Base-by-base conservation (phyloP, 176 grass and related monocot genomes). In the Panicum miliaceum region DNA sequence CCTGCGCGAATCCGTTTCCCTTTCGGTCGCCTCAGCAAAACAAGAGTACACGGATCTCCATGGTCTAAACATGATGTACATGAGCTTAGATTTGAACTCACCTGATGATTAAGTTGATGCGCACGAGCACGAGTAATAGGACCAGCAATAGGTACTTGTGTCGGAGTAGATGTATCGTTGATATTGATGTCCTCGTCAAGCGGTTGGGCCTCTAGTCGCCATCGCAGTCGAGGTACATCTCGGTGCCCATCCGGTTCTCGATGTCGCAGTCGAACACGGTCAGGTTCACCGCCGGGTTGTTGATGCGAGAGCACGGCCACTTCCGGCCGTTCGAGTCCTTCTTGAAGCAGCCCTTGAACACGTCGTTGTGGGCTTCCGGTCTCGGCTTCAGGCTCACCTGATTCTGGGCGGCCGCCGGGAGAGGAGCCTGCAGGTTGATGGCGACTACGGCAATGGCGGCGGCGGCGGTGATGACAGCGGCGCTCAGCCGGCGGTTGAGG, bases 211-310 rank as follows among this genome's bases (percentile, higher is more conserved):
- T 15, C n/a, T 6, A 4, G 15, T 57, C 62, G 23, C 65, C 46
- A 1, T 54, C 37, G 47, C 73, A 78, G 38, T 62, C 20, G 4
- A 77, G 12, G 56, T 19, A 25, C 38, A 78, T 63, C 7, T 45
- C 11, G 6, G 9, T 51, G 15, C 82, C 27, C 82, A 84, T 37
- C 12, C n/a, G 82, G 71, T 76, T 75, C 82, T 84, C 71, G 58
- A 84, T 29, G 5, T 35, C 12, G 82, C 71, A 84, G 5, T 25
- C 43, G 60, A 84, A 84, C 34, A 6, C 12, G 43, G 82, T 75
- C 22, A 40, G 23, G 12, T 57, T 32, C 15, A 19, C 26, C 25
- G 25, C 2, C 6, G 68, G 38, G 80, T 71, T 12, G 52, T 32
- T 23, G 25, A 12, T 2, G 16, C 53, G 38, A 14, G 38, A 36